A percentile compares a stretch with the other conserved stretches of the same genome.
These are phyloP conservation scores for Epichloe coenophiala DNA, from an alignment of 2,329 filamentous ascomycete species.

Conservation along the genomic window DNA sequence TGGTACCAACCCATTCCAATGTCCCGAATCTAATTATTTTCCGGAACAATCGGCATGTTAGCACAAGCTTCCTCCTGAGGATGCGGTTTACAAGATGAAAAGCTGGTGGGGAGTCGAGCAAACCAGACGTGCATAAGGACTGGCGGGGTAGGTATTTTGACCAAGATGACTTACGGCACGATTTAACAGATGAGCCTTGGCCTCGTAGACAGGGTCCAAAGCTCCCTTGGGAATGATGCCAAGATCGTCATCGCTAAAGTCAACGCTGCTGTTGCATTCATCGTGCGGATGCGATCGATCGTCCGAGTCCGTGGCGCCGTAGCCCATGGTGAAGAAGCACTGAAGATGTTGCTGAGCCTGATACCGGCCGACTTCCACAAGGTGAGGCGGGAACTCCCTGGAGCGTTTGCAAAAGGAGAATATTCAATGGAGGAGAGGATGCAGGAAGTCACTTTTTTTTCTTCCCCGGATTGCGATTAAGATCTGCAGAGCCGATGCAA, in stretches of 20 bases:
- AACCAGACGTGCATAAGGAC: too few species aligned
- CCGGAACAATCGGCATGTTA: constrained; percentile 2
- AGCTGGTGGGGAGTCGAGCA: too few species aligned
- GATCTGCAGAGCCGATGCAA: background rate
- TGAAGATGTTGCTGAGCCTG: background rate
- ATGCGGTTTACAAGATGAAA: background rate
- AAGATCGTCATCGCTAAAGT: constrained; percentile 23
- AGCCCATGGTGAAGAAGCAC: constrained; percentile 8
- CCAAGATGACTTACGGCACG: constrained; percentile 36
- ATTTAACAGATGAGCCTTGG: constrained; percentile 62
- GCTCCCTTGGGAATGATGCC: constrained; percentile 37
- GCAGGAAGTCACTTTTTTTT: background rate
- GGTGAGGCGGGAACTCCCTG: background rate
- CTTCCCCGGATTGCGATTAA: background rate
- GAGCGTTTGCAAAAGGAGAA: background rate
- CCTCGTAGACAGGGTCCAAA: constrained; percentile 56
- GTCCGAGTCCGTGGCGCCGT: constrained; percentile 4
- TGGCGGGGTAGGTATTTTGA: background rate
- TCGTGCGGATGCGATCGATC: constrained; percentile 5
- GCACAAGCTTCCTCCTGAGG: background rate
- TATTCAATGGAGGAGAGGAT: background rate
- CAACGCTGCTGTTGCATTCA: constrained; percentile 11
- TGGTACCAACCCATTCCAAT: constrained; percentile 72
- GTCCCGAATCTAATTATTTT: constrained; percentile 44
- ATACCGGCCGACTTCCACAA: background rate